Evolutionary conservation across 257 asterid genomes (phyloP), one percentile per base, ranked within the genome.

Genomic region (Gynochthodes officinalis): DNA sequence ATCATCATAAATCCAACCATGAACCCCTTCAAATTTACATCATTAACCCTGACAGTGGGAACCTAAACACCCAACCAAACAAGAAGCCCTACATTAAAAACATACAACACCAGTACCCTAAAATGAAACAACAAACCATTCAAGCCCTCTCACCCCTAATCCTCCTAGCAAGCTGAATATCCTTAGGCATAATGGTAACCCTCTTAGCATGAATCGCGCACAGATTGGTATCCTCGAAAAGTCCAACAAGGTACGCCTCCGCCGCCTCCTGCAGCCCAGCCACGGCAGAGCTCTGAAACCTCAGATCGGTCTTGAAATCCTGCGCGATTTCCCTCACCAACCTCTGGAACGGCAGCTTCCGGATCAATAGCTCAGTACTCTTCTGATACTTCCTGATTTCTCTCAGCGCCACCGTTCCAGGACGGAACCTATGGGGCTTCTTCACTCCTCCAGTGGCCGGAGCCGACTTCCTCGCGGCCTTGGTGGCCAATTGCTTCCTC

Each of bases 381-480:
- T 72, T 73, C 64, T 62, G 77, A 14, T 61, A 72, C 76, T 72
- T 72, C 21, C 76, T 60, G 62, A 72, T 62, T 62, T 72, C 76
- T 32, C 76, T 46, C 52, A 72, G 57, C 11, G 75, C 75, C 23
- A 72, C 75, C 0, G 76, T 72, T 21, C 76, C 76, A 3, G 76
- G 76, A 61, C 76, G 76, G 62, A 72, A 72, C 53, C 77, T 64
- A 44, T 73, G 77, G 6, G 77, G 77, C 55, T 73, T 64, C 77
- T 73, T 73, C 65, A 73, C 77, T 52, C 77, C 77, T 23, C 77
- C 77, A 25, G 77, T 73, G 3, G 71, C 77, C 71, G 77, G 71
- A 16, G 77, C 77, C 19, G 77, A 73, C 9, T 73, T 73, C 23
- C 72, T 64, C 0, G 77, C 77, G 1, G 77, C 77, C 25, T 73